Conservation (phyloP, 2,329 filamentous ascomycete genomes). For the Fusarium nelsonii region DNA sequence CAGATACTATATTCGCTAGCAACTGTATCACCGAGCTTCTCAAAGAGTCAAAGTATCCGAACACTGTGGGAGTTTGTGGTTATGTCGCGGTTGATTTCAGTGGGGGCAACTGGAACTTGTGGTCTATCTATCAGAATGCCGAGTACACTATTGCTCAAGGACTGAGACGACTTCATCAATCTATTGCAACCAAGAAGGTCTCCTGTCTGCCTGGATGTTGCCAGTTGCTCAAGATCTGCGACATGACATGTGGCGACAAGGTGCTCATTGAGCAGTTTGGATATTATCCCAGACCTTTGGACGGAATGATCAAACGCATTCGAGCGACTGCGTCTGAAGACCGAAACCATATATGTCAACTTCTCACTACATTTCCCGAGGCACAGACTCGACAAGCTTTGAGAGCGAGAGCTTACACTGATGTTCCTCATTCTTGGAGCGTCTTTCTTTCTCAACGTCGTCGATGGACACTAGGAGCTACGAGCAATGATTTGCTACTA, state of each 20-base stretch:
- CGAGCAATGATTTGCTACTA: constrained; percentile 44
- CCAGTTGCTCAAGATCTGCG: constrained; percentile 42
- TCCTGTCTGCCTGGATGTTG: constrained; percentile 45
- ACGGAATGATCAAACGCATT: constrained; percentile 45
- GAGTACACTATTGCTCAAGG: constrained; percentile 47
- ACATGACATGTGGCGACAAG: constrained; percentile 43
- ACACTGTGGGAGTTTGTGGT: constrained; percentile 58
- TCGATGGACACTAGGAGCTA: constrained; percentile 47
- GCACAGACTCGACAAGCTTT: constrained; percentile 56
- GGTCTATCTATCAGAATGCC: constrained; percentile 46
- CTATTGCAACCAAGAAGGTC: constrained; percentile 46
- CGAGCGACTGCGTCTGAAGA: constrained; percentile 46
- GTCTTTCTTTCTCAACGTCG: constrained; percentile 54
- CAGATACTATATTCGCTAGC: constrained; percentile 55
- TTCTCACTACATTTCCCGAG: constrained; percentile 50
- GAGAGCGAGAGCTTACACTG: constrained; percentile 56
- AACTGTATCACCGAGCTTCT: constrained; percentile 56
- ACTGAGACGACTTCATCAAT: constrained; percentile 44
- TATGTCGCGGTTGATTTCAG: constrained; percentile 52
- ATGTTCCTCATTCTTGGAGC: constrained; percentile 54
- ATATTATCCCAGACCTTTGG: constrained; percentile 40
- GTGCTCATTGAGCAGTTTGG: constrained; percentile 43
- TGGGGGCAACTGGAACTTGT: constrained; percentile 43
- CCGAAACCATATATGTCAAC: constrained; percentile 44
- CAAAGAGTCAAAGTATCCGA: constrained; percentile 51